phyloP scores from a whole-genome alignment of 2,329 filamentous ascomycete genomes.

The Celoporthe dispersa region DNA sequence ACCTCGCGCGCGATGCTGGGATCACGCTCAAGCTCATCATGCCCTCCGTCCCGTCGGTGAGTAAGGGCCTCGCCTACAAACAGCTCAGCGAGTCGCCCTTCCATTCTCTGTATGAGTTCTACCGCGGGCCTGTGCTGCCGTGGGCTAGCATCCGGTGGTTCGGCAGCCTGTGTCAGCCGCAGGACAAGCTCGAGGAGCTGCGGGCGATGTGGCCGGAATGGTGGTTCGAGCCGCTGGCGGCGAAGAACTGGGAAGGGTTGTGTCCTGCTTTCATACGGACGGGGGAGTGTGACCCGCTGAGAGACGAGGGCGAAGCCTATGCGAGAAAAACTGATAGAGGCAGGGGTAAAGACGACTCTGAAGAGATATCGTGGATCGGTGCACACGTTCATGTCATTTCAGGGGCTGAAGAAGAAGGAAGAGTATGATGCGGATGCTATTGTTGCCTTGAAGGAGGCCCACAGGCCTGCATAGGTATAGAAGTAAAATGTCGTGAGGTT shows the following conservation, averaged over 20 bases:
- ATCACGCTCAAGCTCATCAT: slow-evolving; percentile 42
- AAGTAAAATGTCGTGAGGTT: too few relatives aligned
- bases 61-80: slow-evolving; percentile 36
- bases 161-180: slow-evolving; percentile 37
- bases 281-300: slow-evolving; percentile 43
- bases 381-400: slow-evolving; percentile 44
- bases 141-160: slow-evolving; percentile 43
- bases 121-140: slow-evolving; percentile 39
- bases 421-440: slow-evolving; percentile 42
- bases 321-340: slow-evolving; percentile 42
- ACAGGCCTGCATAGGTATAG: slow-evolving; percentile 30
- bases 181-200: slow-evolving; percentile 35
- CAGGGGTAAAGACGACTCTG: slow-evolving; percentile 42
- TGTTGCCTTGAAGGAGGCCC: slow-evolving; percentile 38
- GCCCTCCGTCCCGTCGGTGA: slow-evolving; percentile 39
- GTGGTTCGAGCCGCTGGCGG: slow-evolving; percentile 41
- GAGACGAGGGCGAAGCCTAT: slow-evolving; percentile 48
- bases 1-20: slow-evolving; percentile 43
- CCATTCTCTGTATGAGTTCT: slow-evolving; percentile 41
- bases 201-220: slow-evolving; percentile 38
- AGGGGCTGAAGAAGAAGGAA: slow-evolving; percentile 36
- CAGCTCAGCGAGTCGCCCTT: slow-evolving; percentile 42
- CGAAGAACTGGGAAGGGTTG: slow-evolving; percentile 38
- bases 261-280: slow-evolving; percentile 42
- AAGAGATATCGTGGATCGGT: slow-evolving; percentile 44